Conservation (phyloP, 345 rosid species). For the Ceriops zippeliana region DNA sequence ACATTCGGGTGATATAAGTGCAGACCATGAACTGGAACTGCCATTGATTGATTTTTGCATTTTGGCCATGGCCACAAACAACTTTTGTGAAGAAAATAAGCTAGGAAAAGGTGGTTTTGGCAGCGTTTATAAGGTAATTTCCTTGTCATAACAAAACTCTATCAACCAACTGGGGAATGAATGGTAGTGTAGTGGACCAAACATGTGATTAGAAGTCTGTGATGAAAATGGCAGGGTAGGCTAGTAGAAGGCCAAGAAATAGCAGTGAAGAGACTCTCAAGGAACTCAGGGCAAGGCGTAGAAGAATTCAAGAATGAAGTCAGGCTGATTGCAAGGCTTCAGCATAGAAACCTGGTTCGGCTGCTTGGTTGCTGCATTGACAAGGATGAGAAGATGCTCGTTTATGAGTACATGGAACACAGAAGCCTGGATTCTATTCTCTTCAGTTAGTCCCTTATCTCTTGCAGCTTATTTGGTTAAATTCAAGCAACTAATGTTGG, state of each 20-base stretch:
- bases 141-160: background rate
- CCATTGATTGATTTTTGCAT: constrained; percentile 49
- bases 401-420: constrained; percentile 83
- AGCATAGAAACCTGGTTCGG: constrained; percentile 74
- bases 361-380: constrained; percentile 67
- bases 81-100: constrained; percentile 45
- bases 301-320: constrained; percentile 89
- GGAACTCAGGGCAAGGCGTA: constrained; percentile 61
- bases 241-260: constrained; percentile 57
- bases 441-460: constrained; percentile 46
- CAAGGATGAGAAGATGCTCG: constrained; percentile 63
- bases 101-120: constrained; percentile 83
- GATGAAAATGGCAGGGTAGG: constrained; percentile 40
- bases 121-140: constrained; percentile 67
- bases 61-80: constrained; percentile 40
- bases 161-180: background rate
- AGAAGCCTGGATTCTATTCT: constrained; percentile 65
- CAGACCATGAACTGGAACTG: constrained; percentile 47
- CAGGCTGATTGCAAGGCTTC: constrained; percentile 70
- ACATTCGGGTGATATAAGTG: constrained; percentile 18
- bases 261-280: constrained; percentile 80
- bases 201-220: background rate
- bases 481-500: background rate
- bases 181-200: background rate
- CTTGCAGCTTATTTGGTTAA: background rate